Evolutionary conservation across 2,329 filamentous ascomycete species (phyloP).

Genomic region (Zasmidium angulare): DNA sequence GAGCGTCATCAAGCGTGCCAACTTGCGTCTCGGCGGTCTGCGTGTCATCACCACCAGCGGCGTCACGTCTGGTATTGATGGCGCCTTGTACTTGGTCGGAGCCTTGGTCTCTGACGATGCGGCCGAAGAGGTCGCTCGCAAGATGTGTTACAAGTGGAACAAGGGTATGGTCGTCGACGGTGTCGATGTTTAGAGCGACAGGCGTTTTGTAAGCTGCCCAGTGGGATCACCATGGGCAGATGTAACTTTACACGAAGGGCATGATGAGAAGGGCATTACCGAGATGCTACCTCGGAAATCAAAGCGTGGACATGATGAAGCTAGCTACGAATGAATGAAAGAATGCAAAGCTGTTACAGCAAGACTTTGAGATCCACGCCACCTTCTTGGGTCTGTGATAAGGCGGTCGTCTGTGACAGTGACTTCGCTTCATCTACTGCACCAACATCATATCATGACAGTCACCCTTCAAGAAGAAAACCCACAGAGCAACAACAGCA

Average conservation of each 20-base stretch:
- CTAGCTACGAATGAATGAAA: conserved; percentile 6
- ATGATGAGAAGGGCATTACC: conserved; percentile 1
- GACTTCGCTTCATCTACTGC: neutral
- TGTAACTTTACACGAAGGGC: conserved; percentile 6
- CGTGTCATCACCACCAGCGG: conserved; percentile 79
- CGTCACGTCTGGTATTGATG: conserved; percentile 77
- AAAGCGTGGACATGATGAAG: conserved; percentile 16
- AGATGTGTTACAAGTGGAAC: conserved; percentile 80
- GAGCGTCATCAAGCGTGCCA: conserved; percentile 74
- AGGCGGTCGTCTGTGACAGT: too few species aligned
- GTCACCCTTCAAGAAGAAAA: too few species aligned
- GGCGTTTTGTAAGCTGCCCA: conserved; percentile 2
- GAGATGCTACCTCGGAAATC: conserved; percentile 26
- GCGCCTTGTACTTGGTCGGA: conserved; percentile 79
- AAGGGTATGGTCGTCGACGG: conserved; percentile 84
- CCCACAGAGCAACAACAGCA: too few species aligned
- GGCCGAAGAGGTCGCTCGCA: conserved; percentile 70
- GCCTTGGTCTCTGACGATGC: conserved; percentile 76
- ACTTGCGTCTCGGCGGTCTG: conserved; percentile 68
- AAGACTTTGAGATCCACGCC: conserved; percentile 8
- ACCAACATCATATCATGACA: conserved; percentile 8
- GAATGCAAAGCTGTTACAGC: conserved; percentile 1
- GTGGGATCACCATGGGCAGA: neutral
- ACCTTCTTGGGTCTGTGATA: too few species aligned
- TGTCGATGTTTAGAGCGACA: conserved; percentile 67